Percentiles rank a stretch among this genome's conserved stretches.
These are phyloP conservation scores for Nematocida ausubeli DNA, from an alignment of 371 early-diverging fungal species.

Conservation along the genomic window DNA sequence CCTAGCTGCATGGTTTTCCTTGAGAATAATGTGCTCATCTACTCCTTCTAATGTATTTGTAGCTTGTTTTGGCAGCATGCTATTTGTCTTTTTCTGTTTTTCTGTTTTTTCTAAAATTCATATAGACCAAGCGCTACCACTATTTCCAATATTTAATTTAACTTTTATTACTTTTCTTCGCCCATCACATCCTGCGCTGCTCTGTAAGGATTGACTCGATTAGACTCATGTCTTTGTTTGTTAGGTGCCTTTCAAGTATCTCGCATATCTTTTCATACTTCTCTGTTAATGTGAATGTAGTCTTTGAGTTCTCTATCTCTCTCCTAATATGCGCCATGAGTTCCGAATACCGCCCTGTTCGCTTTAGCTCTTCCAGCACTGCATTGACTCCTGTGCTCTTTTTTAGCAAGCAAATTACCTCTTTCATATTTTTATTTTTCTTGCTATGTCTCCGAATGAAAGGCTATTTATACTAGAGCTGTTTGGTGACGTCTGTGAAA, in stretches of 20 bases:
- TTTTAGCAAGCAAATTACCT: neutral
- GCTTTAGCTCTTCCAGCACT: neutral
- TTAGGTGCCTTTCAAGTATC: neutral
- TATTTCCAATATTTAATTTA: too few species aligned
- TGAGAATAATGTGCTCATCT: constrained; percentile 70
- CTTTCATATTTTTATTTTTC: constrained; percentile 42
- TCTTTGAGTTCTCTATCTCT: constrained; percentile 14
- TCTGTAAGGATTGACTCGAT: neutral
- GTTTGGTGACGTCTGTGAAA: constrained; percentile 35
- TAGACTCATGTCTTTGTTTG: constrained; percentile 8
- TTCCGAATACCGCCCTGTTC: neutral
- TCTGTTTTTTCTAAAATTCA: neutral
- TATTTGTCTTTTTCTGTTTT: constrained; percentile 21
- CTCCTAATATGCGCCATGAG: neutral
- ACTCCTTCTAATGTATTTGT: constrained; percentile 60
- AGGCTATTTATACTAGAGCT: constrained; percentile 43
- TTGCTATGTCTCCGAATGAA: neutral
- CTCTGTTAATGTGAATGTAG: constrained; percentile 2
- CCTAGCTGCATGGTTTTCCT: constrained; percentile 76
- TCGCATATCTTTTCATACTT: neutral
- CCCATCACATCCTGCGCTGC: too few species aligned
- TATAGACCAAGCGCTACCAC: neutral
- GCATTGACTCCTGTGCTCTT: neutral
- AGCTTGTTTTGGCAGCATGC: constrained; percentile 68
- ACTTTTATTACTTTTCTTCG: too few species aligned